Conservation (phyloP, 768 basidiomycete genomes). For the Phlegmacium glaucopus region DNA sequence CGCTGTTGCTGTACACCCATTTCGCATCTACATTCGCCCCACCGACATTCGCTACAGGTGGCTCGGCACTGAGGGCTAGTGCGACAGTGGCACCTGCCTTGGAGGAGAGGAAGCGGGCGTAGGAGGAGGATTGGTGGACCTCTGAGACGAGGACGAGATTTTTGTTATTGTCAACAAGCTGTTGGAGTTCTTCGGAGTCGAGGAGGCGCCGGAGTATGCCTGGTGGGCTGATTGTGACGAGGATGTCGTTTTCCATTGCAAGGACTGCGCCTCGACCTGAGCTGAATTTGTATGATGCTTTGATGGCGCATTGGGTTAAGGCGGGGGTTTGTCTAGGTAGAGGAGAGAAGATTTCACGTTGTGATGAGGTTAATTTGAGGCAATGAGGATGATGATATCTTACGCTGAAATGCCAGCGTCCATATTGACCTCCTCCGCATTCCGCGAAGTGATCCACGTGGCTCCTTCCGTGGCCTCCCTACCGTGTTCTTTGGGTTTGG, state of each 20-base stretch:
- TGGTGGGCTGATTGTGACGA: constrained; percentile 24
- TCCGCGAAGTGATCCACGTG: constrained; percentile 26
- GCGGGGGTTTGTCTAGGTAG: constrained; percentile 20
- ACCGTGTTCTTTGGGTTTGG: constrained; percentile 17
- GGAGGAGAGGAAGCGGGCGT: constrained; percentile 24
- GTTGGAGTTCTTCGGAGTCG: constrained; percentile 16
- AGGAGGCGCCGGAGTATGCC: constrained; percentile 24
- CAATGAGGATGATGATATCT: not conserved
- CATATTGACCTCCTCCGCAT: constrained; percentile 19
- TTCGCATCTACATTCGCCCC: constrained; percentile 6
- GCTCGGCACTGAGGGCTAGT: constrained; percentile 21
- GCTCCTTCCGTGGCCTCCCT: constrained; percentile 14
- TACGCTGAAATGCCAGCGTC: constrained; percentile 10
- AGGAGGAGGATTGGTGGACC: constrained; percentile 29
- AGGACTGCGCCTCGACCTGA: constrained; percentile 27
- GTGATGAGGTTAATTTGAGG: not conserved
- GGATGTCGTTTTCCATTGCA: constrained; percentile 25
- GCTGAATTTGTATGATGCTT: constrained; percentile 24
- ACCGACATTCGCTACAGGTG: constrained; percentile 14
- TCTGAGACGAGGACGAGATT: constrained; percentile 29
- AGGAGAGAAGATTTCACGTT: too few species aligned
- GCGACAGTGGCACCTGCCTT: constrained; percentile 15
- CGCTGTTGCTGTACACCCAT: constrained; percentile 20
- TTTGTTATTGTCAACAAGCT: too few species aligned
- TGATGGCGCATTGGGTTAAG: constrained; percentile 21